Percentiles rank a stretch among this genome's conserved stretches.
phyloP scores from a whole-genome alignment of 1,284 basidiomycete genomes.

The Trametes versicolor region DNA sequence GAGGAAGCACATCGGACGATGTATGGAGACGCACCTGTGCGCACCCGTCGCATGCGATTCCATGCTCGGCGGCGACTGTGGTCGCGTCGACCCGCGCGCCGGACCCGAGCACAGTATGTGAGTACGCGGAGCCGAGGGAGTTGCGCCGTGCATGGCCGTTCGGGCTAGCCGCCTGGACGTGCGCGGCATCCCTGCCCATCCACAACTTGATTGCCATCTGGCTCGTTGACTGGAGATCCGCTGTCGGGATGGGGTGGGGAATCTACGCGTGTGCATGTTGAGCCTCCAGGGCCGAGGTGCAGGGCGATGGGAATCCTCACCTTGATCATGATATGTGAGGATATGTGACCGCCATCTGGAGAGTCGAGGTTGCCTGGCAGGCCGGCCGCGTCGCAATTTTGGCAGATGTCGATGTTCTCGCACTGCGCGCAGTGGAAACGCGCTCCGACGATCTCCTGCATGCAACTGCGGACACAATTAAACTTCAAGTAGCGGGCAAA shows the following conservation, averaged over 20 bases:
- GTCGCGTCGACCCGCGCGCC: slow-evolving; percentile 43
- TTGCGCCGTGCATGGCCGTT: slow-evolving; percentile 55
- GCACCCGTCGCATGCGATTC: slow-evolving; percentile 52
- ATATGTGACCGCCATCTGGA: slow-evolving; percentile 77
- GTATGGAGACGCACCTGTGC: slow-evolving; percentile 55
- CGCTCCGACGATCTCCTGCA: slow-evolving; percentile 89
- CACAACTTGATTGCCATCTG: slow-evolving; percentile 79
- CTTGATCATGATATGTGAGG: slow-evolving; percentile 93
- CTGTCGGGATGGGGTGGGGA: slow-evolving; percentile 79
- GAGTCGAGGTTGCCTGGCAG: slow-evolving; percentile 83
- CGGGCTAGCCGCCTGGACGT: slow-evolving; percentile 47
- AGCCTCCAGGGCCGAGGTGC: background rate
- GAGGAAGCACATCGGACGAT: background rate
- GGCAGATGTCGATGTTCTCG: slow-evolving; percentile 82
- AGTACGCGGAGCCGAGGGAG: slow-evolving; percentile 63
- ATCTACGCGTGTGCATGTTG: slow-evolving; percentile 59
- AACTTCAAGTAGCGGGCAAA: background rate
- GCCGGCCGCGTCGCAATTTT: slow-evolving; percentile 88
- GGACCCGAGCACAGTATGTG: slow-evolving; percentile 69
- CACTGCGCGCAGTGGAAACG: slow-evolving; percentile 94
- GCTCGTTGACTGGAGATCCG: slow-evolving; percentile 70
- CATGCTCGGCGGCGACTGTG: slow-evolving; percentile 46
- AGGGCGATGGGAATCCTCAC: slow-evolving; percentile 48
- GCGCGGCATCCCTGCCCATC: slow-evolving; percentile 78
- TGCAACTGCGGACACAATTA: slow-evolving; percentile 63